A percentile compares a stretch with the other conserved stretches of the same genome.
Evolutionary conservation across 1,139 yeast species (phyloP).

Genomic region (Taphrina communis): DNA sequence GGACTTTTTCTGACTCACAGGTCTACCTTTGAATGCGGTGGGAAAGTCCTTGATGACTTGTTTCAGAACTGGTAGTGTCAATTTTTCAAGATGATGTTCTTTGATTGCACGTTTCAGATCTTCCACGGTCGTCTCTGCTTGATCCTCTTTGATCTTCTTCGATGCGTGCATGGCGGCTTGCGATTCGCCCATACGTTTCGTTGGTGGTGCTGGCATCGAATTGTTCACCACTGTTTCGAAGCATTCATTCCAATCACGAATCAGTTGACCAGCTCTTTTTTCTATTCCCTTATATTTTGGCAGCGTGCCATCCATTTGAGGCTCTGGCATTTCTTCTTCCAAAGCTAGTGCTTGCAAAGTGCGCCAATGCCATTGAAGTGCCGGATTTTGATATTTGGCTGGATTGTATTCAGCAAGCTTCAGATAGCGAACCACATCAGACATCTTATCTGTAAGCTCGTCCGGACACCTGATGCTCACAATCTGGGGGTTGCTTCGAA

Average conservation of each 20-base stretch:
- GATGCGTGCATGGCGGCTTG: slow-evolving; percentile 4
- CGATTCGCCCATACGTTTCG: slow-evolving; percentile 27
- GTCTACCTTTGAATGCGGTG: slow-evolving; percentile 11
- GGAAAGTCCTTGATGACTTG: slow-evolving; percentile 21
- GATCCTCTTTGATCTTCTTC: slow-evolving; percentile 13
- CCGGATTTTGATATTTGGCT: slow-evolving; percentile 66
- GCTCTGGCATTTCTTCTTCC: slow-evolving; percentile 61
- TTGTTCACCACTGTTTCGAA: slow-evolving; percentile 3
- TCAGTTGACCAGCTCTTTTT: slow-evolving; percentile 42
- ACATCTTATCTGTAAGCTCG: slow-evolving; percentile 53
- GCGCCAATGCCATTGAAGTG: slow-evolving; percentile 68
- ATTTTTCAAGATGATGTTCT: slow-evolving; percentile 12
- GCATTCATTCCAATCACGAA: slow-evolving; percentile 30
- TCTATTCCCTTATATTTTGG: slow-evolving; percentile 53
- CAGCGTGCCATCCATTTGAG: slow-evolving; percentile 50
- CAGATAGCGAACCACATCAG: slow-evolving; percentile 55
- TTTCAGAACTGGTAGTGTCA: slow-evolving; percentile 30
- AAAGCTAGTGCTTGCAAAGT: slow-evolving; percentile 70
- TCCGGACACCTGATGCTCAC: slow-evolving; percentile 48
- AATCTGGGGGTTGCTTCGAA: slow-evolving; percentile 49
- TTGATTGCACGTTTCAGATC: slow-evolving; percentile 19
- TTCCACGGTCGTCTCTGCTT: slow-evolving; percentile 14
- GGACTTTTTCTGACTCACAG: slow-evolving; percentile 13
- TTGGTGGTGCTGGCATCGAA: neutral
- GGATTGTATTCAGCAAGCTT: slow-evolving; percentile 64